These are phyloP conservation scores for Boletus reticuloceps DNA, from an alignment of 768 basidiomycete species.

Conservation along the genomic window DNA sequence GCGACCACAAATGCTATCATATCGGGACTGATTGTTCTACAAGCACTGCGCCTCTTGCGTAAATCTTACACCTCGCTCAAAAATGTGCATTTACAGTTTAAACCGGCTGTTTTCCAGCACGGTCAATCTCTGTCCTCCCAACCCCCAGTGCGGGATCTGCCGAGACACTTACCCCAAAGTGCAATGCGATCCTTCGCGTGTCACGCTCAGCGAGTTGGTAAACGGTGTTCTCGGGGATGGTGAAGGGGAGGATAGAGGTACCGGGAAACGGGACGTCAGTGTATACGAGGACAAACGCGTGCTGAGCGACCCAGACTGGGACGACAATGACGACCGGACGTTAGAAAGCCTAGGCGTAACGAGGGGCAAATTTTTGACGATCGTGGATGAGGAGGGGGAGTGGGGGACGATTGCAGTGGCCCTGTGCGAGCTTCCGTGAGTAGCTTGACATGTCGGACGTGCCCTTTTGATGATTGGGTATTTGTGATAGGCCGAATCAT, in stretches of 20 bases:
- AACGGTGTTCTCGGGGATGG: constrained; percentile 60
- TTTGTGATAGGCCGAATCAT: constrained; percentile 50
- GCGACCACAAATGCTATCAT: constrained; percentile 99
- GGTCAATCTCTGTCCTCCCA: constrained; percentile 65
- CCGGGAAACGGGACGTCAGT: constrained; percentile 58
- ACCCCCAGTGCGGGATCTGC: constrained; percentile 80
- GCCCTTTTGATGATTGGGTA: neutral
- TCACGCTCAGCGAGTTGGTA: constrained; percentile 73
- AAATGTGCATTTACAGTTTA: constrained; percentile 78
- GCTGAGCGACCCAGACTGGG: constrained; percentile 65
- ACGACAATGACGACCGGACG: constrained; percentile 71
- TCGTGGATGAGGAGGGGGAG: constrained; percentile 86
- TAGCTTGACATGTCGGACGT: constrained; percentile 12
- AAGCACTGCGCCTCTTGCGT: constrained; percentile 81
- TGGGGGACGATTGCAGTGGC: constrained; percentile 70
- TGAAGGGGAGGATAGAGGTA: constrained; percentile 29
- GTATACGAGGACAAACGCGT: constrained; percentile 87
- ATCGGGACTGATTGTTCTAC: constrained; percentile 91
- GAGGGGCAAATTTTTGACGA: constrained; percentile 88
- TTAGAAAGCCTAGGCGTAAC: constrained; percentile 65
- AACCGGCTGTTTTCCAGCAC: constrained; percentile 71
- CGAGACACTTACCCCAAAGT: constrained; percentile 78
- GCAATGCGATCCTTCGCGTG: constrained; percentile 66
- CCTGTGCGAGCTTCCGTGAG: constrained; percentile 69
- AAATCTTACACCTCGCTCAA: constrained; percentile 59